Base-by-base conservation (phyloP, 2,329 filamentous ascomycete species). In the Fusarium brachygibbosum region DNA sequence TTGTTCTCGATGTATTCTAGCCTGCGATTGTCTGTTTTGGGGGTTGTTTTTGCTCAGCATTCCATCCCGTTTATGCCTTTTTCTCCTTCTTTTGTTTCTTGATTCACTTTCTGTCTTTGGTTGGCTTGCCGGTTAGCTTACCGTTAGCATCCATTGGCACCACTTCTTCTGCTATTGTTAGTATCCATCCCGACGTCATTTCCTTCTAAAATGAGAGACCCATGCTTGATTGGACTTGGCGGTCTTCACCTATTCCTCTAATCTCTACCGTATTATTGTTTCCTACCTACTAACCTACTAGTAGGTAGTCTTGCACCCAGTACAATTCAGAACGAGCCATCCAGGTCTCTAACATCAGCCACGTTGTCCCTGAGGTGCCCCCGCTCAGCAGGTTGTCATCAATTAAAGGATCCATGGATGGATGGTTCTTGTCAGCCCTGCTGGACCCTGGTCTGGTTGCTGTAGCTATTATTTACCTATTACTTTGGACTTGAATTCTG, bases 301-400 rank as follows among this genome's bases (percentile, higher is more conserved):
- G n/a, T n/a, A n/a, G 28, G 5, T 29, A 45, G 32, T 37, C 38
- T 41, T 51, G 21, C 34, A 41, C 42, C 51, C 28, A 45, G 8
- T 40, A n/a, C 48, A 40, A 19, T 31, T 56, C 38, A 55, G 25
- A 17, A 54, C 40, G 55, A 68, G 51, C 72, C 72, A 74, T 70
- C 72, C 72, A 75, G 69, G 58, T 61, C 58, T 75, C 73, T 71
- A 58, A 74, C 71, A 75, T 75, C 69, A 74, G 71, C 68, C 73
- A 75, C 72, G 69, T 74, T 74, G 65, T 23, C 65, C 61, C 57
- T 44, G 42, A 51, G 32, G 32, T 21, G 45, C 44, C 42, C 56
- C 58, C 61, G 46, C 61, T 63, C 46, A 66, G 61, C 29, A 35
- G 45, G 66, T 69, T 69, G 58, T 71, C 65, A 66, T 71, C 58